A percentile compares a stretch with the other conserved stretches of the same genome.
Conservation (phyloP, 2,329 filamentous ascomycete genomes). For the Aureobasidium zeae region DNA sequence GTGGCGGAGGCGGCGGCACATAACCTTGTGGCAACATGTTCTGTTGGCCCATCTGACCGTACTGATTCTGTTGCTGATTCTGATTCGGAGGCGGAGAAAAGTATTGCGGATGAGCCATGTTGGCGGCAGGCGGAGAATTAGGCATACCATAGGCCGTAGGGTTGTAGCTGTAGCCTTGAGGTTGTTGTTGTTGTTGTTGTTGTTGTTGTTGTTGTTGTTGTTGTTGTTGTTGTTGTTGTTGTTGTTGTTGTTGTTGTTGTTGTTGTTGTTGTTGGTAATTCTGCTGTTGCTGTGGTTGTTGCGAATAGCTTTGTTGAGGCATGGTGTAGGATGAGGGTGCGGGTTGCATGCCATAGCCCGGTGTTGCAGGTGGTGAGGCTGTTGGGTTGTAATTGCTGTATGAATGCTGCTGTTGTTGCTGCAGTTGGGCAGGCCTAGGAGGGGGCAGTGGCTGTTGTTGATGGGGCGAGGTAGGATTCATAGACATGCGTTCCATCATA, state of each 20-base stretch:
- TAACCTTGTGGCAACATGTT: constrained; percentile 50
- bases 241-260: constrained; percentile 9
- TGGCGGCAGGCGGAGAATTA: constrained; percentile 50
- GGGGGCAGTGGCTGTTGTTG: constrained; percentile 28
- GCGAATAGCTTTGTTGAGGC: constrained; percentile 3
- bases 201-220: constrained; percentile 16
- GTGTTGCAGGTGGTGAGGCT: constrained; percentile 38
- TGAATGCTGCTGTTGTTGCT: constrained; percentile 31
- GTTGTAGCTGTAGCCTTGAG: constrained; percentile 31
- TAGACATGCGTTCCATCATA: constrained; percentile 91
- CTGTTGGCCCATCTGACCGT: constrained; percentile 23
- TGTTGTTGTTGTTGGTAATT: constrained; percentile 14
- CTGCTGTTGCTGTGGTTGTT: constrained; percentile 4
- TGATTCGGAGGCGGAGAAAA: constrained; percentile 39
- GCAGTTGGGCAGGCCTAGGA: constrained; percentile 32
- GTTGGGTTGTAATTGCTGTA: constrained; percentile 43
- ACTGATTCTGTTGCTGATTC: constrained; percentile 26
- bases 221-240: constrained; percentile 8
- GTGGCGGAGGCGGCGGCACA: constrained; percentile 57
- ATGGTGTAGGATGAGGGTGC: constrained; percentile 15
- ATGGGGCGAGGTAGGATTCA: constrained; percentile 46
- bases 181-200: constrained; percentile 5
- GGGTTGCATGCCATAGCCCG: constrained; percentile 32
- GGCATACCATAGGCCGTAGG: constrained; percentile 39
- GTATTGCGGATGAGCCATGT: constrained; percentile 28